Percentiles rank a stretch among this genome's conserved stretches.
Evolutionary conservation across 495 filamentous ascomycete genomes (phyloP).

Genomic region (Bombardia bombarda): DNA sequence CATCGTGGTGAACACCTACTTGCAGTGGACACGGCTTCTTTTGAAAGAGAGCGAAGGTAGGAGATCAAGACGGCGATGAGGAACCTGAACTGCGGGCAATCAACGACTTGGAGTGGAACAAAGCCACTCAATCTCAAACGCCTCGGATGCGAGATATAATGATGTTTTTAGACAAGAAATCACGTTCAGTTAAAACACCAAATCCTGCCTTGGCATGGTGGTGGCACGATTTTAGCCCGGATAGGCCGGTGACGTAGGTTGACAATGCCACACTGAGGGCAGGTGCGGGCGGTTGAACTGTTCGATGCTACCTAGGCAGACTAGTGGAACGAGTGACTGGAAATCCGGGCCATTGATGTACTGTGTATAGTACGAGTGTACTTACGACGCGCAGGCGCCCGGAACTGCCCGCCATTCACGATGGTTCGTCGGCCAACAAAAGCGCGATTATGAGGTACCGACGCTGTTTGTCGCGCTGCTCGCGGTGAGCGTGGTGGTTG

Average conservation of each 20-base stretch:
- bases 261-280: not conserved
- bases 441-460: too few relatives aligned
- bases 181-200: too few relatives aligned
- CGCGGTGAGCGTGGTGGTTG: too few relatives aligned
- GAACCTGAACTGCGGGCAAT: not conserved
- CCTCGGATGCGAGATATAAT: too few relatives aligned
- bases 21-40: not conserved
- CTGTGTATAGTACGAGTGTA: too few relatives aligned
- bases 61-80: not conserved
- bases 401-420: too few relatives aligned
- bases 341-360: too few relatives aligned
- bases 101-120: not conserved
- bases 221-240: not conserved
- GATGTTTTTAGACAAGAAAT: too few relatives aligned
- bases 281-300: not conserved
- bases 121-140: too few relatives aligned
- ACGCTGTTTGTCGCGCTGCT: too few relatives aligned
- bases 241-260: not conserved
- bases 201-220: not conserved
- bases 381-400: too few relatives aligned
- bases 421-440: too few relatives aligned
- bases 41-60: not conserved
- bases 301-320: not conserved
- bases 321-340: not conserved
- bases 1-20: slow-evolving; percentile 14